These are phyloP conservation scores for Apiospora phragmitis DNA, from an alignment of 2,329 filamentous ascomycete genomes.

Conservation along the genomic window DNA sequence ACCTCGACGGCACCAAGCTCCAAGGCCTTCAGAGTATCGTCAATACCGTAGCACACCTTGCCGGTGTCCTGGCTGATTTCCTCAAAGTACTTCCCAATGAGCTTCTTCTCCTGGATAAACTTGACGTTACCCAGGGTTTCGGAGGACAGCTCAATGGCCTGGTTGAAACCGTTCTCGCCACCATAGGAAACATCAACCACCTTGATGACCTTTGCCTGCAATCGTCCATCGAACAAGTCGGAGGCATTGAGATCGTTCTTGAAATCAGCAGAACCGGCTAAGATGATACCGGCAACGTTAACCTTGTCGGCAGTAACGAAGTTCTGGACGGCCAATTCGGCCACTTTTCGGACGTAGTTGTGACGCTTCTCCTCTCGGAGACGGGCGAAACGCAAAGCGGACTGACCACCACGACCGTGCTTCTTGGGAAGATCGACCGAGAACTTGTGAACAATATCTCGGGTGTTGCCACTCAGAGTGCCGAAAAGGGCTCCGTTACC, in stretches of 20 bases:
- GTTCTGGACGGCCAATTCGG: conserved; percentile 96
- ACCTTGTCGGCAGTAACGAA: conserved; percentile 99
- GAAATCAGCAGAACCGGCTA: conserved; percentile 98
- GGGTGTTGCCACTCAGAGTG: conserved; percentile 94
- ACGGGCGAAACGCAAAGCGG: conserved; percentile 98
- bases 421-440: conserved; percentile 99
- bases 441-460: conserved; percentile 97
- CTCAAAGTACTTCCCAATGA: conserved; percentile 98
- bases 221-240: conserved; percentile 92
- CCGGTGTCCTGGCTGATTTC: conserved; percentile 98
- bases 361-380: conserved; percentile 99
- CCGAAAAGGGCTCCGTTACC: conserved; percentile 98
- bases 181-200: conserved; percentile 98
- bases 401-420: conserved; percentile 99
- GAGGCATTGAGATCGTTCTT: conserved; percentile 99
- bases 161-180: conserved; percentile 99
- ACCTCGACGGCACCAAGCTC: conserved; percentile 94
- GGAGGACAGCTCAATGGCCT: conserved; percentile 91
- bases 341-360: conserved; percentile 99
- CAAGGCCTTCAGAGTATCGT: conserved; percentile 94
- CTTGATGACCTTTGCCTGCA: conserved; percentile 96
- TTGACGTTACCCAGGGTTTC: conserved; percentile 99
- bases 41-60: conserved; percentile 96
- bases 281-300: conserved; percentile 92
- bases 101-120: conserved; percentile 99